Conservation (phyloP, 2,329 filamentous ascomycete species). For the Aureobasidium vineae region DNA sequence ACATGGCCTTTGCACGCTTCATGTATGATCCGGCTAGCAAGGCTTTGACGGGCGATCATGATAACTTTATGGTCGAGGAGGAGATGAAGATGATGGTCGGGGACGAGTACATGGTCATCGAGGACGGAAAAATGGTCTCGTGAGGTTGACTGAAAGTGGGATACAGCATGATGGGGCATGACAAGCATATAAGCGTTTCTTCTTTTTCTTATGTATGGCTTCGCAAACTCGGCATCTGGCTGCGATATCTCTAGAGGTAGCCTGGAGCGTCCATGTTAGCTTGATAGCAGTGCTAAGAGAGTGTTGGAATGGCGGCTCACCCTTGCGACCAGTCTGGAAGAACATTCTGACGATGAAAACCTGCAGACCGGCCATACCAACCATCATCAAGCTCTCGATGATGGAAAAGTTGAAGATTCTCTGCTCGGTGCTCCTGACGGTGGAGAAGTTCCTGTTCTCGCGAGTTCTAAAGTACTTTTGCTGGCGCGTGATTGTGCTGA, state of each 20-base stretch:
- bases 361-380: constrained; percentile 93
- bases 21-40: constrained; percentile 49
- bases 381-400: constrained; percentile 86
- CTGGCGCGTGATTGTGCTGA: constrained; percentile 92
- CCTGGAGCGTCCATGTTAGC: constrained; percentile 15
- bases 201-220: constrained; percentile 13
- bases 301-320: constrained; percentile 39
- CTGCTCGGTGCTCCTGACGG: constrained; percentile 90
- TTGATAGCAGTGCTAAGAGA: not conserved
- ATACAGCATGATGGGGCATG: constrained; percentile 20
- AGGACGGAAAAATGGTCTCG: constrained; percentile 37
- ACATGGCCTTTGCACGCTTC: constrained; percentile 47
- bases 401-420: constrained; percentile 97
- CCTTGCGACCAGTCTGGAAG: constrained; percentile 83
- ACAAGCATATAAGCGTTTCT: constrained; percentile 20
- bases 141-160: not conserved
- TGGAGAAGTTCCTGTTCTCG: constrained; percentile 98
- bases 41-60: constrained; percentile 40
- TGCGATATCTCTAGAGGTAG: constrained; percentile 20
- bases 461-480: constrained; percentile 99
- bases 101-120: constrained; percentile 46
- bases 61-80: constrained; percentile 40
- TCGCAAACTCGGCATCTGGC: not conserved
- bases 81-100: constrained; percentile 49
- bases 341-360: constrained; percentile 98